Conservation (phyloP, 768 basidiomycete genomes). For the Calocybe indica region DNA sequence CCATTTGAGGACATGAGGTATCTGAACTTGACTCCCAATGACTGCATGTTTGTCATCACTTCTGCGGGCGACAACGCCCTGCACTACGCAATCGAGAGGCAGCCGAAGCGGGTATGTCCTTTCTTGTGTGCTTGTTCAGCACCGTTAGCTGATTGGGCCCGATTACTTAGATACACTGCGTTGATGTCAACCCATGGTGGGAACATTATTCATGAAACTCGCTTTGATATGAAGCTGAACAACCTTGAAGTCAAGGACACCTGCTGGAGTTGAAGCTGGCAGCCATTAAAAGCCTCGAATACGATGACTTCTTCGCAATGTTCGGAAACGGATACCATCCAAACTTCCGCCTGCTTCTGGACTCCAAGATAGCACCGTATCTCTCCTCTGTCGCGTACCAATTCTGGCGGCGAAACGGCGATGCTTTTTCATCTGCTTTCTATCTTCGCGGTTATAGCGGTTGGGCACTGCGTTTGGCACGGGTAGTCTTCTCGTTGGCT, state of each 20-base stretch:
- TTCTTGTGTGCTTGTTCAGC: background rate
- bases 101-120: conserved; percentile 42
- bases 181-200: conserved; percentile 67
- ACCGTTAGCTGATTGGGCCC: conserved; percentile 2
- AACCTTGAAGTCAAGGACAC: conserved; percentile 54
- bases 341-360: conserved; percentile 54
- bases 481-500: conserved; percentile 50
- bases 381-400: conserved; percentile 71
- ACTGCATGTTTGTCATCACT: conserved; percentile 70
- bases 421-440: conserved; percentile 49
- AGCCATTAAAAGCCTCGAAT: conserved; percentile 46
- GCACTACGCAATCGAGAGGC: conserved; percentile 67
- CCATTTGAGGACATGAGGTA: conserved; percentile 67
- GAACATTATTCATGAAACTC: conserved; percentile 7
- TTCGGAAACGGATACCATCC: conserved; percentile 63
- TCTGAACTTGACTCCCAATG: conserved; percentile 50
- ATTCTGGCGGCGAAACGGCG: conserved; percentile 65
- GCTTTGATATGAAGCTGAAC: background rate
- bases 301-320: conserved; percentile 58
- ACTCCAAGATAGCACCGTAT: conserved; percentile 54
- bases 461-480: conserved; percentile 59
- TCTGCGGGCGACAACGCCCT: conserved; percentile 78
- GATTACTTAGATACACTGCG: conserved; percentile 48
- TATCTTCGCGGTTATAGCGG: conserved; percentile 66
- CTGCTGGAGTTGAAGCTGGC: conserved; percentile 77